Percentiles rank a stretch among this genome's conserved stretches.
phyloP scores from a whole-genome alignment of 495 filamentous ascomycete genomes.

The Pyrenula massariospora region DNA sequence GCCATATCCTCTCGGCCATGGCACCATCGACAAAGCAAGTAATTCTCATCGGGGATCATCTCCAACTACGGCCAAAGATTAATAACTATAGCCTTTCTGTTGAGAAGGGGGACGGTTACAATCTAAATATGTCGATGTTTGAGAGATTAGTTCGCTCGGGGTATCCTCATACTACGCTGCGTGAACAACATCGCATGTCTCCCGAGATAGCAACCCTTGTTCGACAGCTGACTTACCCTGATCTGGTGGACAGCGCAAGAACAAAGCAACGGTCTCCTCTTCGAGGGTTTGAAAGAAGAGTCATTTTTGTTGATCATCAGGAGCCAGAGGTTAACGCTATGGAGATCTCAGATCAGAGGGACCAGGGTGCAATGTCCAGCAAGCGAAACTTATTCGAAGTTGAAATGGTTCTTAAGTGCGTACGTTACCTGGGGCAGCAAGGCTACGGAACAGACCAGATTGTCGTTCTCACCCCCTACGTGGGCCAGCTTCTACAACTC shows the following conservation, averaged over 20 bases:
- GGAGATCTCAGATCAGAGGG: conserved; percentile 35
- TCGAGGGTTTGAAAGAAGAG: conserved; percentile 45
- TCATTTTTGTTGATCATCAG: conserved; percentile 58
- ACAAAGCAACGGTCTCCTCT: conserved; percentile 37
- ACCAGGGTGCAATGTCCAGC: conserved; percentile 32
- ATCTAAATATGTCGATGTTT: conserved; percentile 62
- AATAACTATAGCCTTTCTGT: conserved; percentile 52
- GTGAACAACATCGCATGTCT: conserved; percentile 58
- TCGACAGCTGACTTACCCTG: conserved; percentile 49
- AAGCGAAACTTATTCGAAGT: conserved; percentile 61
- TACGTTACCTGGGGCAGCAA: conserved; percentile 65
- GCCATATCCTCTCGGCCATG: conserved; percentile 56
- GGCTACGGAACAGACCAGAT: conserved; percentile 57
- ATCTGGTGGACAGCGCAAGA: conserved; percentile 43
- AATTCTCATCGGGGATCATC: conserved; percentile 67
- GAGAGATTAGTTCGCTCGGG: conserved; percentile 52
- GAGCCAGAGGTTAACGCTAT: conserved; percentile 31
- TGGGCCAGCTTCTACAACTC: conserved; percentile 55
- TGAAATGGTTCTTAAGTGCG: conserved; percentile 52
- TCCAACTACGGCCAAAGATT: conserved; percentile 63
- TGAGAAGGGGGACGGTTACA: conserved; percentile 56
- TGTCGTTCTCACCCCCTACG: conserved; percentile 65
- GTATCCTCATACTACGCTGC: conserved; percentile 41
- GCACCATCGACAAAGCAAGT: conserved; percentile 48
- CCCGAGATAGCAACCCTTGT: conserved; percentile 58